Conservation (phyloP, 371 early-diverging fungal species). For the Lichtheimia ramosa region DNA sequence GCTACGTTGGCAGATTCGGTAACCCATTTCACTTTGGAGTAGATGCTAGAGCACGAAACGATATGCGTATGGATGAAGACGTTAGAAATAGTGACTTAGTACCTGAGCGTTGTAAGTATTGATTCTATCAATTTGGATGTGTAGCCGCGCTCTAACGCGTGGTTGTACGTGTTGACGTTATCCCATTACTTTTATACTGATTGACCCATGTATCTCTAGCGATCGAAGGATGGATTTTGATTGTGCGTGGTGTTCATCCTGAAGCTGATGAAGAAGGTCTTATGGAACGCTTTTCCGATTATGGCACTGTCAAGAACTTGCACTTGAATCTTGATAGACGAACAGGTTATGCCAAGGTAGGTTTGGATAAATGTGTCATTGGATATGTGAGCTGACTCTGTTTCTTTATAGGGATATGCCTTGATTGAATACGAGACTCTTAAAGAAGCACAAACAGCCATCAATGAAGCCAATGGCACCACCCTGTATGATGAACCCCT, state of each 20-base stretch:
- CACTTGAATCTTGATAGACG: constrained; percentile 93
- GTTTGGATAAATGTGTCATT: not conserved
- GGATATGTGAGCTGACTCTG: not conserved
- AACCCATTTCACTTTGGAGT: not conserved
- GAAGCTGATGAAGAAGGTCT: constrained; percentile 94
- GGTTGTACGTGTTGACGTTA: no score
- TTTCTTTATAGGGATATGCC: constrained; percentile 80
- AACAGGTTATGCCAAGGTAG: constrained; percentile 94
- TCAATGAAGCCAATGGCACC: constrained; percentile 68
- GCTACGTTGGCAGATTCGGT: no score
- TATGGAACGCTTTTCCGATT: constrained; percentile 86
- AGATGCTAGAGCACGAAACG: not conserved
- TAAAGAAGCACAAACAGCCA: constrained; percentile 83
- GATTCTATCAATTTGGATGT: not conserved
- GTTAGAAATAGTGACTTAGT: constrained; percentile 34
- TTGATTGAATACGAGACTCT: constrained; percentile 85
- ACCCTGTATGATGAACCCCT: constrained; percentile 75
- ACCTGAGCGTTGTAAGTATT: constrained; percentile 64
- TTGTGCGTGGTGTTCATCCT: constrained; percentile 90
- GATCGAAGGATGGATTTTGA: constrained; percentile 94
- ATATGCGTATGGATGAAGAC: constrained; percentile 14
- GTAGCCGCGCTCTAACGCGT: not conserved
- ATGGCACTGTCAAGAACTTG: constrained; percentile 83
- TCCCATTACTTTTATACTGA: not conserved
- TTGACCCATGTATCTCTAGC: constrained; percentile 40